phyloP scores from a whole-genome alignment of 257 asterid species.

The Capsicum rhomboideum region DNA sequence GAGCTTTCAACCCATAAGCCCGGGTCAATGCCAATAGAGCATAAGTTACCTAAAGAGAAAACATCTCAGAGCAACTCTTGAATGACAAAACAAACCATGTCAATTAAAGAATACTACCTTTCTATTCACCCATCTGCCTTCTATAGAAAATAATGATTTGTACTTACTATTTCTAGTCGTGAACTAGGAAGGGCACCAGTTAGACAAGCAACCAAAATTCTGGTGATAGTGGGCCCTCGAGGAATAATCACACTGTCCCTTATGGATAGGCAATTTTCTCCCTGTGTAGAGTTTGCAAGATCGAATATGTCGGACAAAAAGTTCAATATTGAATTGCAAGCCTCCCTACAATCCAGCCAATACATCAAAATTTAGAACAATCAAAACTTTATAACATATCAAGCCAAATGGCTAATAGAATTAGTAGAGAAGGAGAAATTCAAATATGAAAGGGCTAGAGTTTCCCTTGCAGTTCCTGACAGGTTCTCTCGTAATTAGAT shows the following conservation, averaged over 20 bases:
- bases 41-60: slow-evolving; percentile 52
- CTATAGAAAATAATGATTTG: background rate
- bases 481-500: background rate
- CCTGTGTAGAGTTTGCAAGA: slow-evolving; percentile 59
- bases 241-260: slow-evolving; percentile 80
- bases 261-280: slow-evolving; percentile 49
- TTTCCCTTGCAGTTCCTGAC: background rate
- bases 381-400: background rate
- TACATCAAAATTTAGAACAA: background rate
- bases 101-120: background rate
- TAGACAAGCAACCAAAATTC: slow-evolving; percentile 77
- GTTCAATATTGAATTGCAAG: slow-evolving; percentile 80
- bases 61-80: slow-evolving; percentile 9
- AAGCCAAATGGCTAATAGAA: background rate
- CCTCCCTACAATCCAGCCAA: slow-evolving; percentile 68
- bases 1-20: slow-evolving; percentile 60
- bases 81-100: background rate
- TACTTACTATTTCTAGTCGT: slow-evolving; percentile 73
- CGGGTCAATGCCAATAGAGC: slow-evolving; percentile 70
- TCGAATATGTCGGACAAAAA: slow-evolving; percentile 82
- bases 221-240: slow-evolving; percentile 62
- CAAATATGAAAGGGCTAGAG: background rate
- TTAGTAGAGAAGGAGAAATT: background rate
- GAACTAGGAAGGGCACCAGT: slow-evolving; percentile 96
- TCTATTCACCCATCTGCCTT: background rate